A percentile compares a stretch with the other conserved stretches of the same genome.
Conservation (phyloP, 805 yeast species). For the Ascoidea asiatica region DNA sequence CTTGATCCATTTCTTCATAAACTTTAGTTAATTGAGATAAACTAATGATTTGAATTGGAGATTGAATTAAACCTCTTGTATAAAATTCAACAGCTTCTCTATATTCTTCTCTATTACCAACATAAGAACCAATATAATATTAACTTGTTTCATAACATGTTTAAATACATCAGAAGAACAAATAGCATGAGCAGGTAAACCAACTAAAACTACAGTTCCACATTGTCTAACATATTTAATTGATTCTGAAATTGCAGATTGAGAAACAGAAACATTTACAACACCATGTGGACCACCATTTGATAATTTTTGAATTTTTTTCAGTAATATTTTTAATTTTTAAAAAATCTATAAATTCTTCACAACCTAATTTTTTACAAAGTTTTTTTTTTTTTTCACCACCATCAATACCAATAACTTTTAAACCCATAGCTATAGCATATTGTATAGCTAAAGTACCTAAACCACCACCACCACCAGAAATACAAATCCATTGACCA, state of each 20-base stretch:
- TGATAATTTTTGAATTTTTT: conserved; percentile 38
- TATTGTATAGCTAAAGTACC: conserved; percentile 47
- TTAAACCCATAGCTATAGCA: conserved; percentile 43
- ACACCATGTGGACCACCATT: conserved; percentile 67
- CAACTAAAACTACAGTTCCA: conserved; percentile 61
- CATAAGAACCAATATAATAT: conserved; percentile 71
- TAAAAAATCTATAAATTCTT: conserved; percentile 40
- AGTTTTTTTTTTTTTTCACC: conserved; percentile 37
- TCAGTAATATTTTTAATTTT: conserved; percentile 34
- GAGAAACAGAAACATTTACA: conserved; percentile 62
- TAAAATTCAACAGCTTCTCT: conserved; percentile 63
- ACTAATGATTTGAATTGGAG: conserved; percentile 48
- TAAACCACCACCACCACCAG: conserved; percentile 54
- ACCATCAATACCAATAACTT: conserved; percentile 43
- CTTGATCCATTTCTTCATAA: conserved; percentile 42
- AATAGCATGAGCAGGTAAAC: conserved; percentile 67
- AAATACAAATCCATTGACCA: conserved; percentile 45
- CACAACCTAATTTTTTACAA: conserved; percentile 36
- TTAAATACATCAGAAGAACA: conserved; percentile 52
- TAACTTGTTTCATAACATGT: conserved; percentile 57
- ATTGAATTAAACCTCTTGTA: conserved; percentile 47
- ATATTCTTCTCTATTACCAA: conserved; percentile 79
- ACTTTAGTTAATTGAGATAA: conserved; percentile 38
- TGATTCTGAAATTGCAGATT: conserved; percentile 45
- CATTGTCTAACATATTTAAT: conserved; percentile 43